Evolutionary conservation across 805 yeast species (phyloP).

Genomic region (Brettanomyces custersianus): DNA sequence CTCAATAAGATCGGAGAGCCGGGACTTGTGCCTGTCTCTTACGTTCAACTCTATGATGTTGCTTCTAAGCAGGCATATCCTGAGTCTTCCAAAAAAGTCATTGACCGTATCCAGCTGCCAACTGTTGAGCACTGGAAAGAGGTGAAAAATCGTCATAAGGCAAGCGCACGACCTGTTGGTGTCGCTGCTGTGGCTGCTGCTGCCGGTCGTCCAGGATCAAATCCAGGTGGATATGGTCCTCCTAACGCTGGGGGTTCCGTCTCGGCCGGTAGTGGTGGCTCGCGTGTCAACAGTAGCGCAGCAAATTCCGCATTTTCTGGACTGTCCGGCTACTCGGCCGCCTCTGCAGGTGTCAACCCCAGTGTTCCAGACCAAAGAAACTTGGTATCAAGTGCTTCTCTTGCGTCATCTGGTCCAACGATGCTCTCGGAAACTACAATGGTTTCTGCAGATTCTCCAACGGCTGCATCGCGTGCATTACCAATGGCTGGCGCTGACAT

Average conservation of each 20-base stretch:
- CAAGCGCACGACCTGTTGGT: conserved; percentile 51
- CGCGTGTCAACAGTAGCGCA: background rate
- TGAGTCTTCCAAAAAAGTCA: conserved; percentile 37
- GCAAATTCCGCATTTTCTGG: no score
- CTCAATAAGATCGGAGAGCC: conserved; percentile 95
- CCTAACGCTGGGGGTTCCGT: background rate
- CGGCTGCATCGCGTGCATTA: no score
- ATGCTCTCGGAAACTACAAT: background rate
- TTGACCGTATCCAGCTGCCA: conserved; percentile 66
- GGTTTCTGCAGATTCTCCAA: background rate
- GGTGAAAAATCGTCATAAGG: conserved; percentile 85
- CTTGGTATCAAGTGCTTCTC: background rate
- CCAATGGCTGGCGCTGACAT: no score
- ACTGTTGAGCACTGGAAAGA: conserved; percentile 94
- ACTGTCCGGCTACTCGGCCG: background rate
- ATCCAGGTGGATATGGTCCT: background rate
- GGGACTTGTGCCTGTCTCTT: conserved; percentile 88
- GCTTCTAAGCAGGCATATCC: conserved; percentile 51
- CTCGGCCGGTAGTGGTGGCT: background rate
- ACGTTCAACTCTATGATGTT: conserved; percentile 78
- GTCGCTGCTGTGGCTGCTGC: conserved; percentile 9
- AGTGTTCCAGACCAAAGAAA: no score
- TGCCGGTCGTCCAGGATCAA: conserved; percentile 3
- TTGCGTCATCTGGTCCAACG: background rate
- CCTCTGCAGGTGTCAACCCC: background rate